Evolutionary conservation across 2,329 filamentous ascomycete genomes (phyloP).

Genomic region (Beauveria medogensis): DNA sequence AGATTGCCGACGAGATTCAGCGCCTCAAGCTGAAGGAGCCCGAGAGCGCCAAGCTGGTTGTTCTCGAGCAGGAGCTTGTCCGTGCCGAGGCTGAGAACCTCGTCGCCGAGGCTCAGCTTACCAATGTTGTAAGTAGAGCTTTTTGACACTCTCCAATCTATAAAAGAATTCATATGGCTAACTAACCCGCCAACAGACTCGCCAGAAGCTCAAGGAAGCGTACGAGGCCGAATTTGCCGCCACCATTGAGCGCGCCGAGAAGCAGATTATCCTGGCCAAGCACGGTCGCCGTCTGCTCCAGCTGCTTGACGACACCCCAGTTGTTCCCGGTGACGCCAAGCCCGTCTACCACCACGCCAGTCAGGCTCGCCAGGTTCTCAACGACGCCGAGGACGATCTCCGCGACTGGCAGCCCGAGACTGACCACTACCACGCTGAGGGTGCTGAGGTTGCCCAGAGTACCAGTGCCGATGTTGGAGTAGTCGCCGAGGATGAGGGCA

Average conservation of each 20-base stretch:
- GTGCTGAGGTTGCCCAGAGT: neutral
- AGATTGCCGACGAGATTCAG: conserved; percentile 87
- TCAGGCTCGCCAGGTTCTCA: conserved; percentile 75
- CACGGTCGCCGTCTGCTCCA: conserved; percentile 80
- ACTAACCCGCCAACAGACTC: conserved; percentile 50
- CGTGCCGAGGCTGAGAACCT: conserved; percentile 91
- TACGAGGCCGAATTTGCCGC: conserved; percentile 83
- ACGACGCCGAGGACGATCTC: conserved; percentile 86
- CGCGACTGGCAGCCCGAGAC: conserved; percentile 57
- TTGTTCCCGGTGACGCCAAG: conserved; percentile 76
- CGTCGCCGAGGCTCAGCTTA: conserved; percentile 92
- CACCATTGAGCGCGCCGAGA: conserved; percentile 92
- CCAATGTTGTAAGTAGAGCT: conserved; percentile 66
- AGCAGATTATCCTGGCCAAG: conserved; percentile 88
- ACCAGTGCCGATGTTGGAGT: neutral
- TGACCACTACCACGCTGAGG: conserved; percentile 20
- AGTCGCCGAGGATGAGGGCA: neutral
- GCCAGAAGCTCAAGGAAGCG: conserved; percentile 92
- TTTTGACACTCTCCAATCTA: neutral
- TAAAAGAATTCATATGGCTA: neutral
- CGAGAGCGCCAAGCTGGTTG: conserved; percentile 69
- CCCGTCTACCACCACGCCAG: conserved; percentile 57
- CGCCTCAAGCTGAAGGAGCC: conserved; percentile 90
- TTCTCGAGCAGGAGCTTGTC: conserved; percentile 92
- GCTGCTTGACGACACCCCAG: conserved; percentile 80